phyloP scores from a whole-genome alignment of 1,139 yeast species.

The Kodamaea alishanica region DNA sequence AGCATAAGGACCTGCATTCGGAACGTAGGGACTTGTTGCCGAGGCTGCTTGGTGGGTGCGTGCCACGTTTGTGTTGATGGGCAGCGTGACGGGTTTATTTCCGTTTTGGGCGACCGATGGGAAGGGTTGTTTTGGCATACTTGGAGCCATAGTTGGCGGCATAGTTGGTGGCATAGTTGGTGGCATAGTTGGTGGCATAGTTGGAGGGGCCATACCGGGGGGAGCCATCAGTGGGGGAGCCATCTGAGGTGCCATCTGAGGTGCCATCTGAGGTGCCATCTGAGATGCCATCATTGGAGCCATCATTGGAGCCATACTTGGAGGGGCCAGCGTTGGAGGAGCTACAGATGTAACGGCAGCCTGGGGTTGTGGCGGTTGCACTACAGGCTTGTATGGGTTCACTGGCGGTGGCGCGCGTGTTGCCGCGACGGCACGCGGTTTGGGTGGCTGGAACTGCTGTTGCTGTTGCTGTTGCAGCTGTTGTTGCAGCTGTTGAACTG shows the following conservation, averaged over 20 bases:
- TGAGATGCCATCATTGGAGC: no score
- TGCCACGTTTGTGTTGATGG: conserved; percentile 14
- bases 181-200: not conserved
- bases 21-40: conserved; percentile 42
- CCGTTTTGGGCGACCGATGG: conserved; percentile 7
- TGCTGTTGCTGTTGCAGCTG: conserved; percentile 10
- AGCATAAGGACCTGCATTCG: conserved; percentile 47
- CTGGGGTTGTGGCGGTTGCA: conserved; percentile 8
- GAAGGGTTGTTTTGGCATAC: no score
- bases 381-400: conserved; percentile 13
- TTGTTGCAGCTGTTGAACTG: conserved; percentile 9
- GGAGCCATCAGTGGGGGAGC: conserved; percentile 2
- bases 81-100: conserved; percentile 8
- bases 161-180: not conserved
- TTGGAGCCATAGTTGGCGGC: no score
- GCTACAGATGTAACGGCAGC: conserved; percentile 6
- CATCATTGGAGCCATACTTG: no score
- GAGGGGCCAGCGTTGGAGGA: conserved; percentile 1
- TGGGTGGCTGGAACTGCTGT: no score
- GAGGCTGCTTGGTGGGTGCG: conserved; percentile 16
- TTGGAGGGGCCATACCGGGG: conserved; percentile 3
- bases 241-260: conserved; percentile 1
- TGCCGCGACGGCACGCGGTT: no score
- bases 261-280: conserved; percentile 2
- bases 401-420: conserved; percentile 14